Evolutionary conservation across 345 rosid species (phyloP).

Genomic region (Salix viminalis): DNA sequence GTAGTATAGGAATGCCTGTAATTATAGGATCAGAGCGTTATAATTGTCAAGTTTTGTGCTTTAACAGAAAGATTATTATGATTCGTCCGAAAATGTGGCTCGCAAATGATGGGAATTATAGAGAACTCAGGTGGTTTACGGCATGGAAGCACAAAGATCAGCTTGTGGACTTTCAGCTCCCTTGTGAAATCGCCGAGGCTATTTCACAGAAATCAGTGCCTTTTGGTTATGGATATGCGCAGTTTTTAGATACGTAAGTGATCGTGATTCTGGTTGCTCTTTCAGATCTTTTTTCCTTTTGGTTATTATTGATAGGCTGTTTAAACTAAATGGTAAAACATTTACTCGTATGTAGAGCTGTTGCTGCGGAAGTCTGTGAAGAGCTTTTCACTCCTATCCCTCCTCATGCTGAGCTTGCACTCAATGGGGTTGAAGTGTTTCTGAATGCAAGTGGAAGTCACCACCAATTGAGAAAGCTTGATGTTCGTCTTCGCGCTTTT

Average conservation of each 20-base stretch:
- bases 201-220: constrained; percentile 68
- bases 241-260: constrained; percentile 78
- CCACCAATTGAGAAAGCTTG: constrained; percentile 83
- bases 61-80: constrained; percentile 75
- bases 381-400: constrained; percentile 80
- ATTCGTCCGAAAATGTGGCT: constrained; percentile 93
- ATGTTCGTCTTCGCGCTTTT: constrained; percentile 66
- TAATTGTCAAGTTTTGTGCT: constrained; percentile 87
- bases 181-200: constrained; percentile 63
- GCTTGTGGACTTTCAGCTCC: constrained; percentile 74
- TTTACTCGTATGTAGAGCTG: constrained; percentile 49
- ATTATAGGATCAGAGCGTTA: constrained; percentile 87
- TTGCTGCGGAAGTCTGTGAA: constrained; percentile 92
- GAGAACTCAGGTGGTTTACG: constrained; percentile 90
- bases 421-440: constrained; percentile 93
- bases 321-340: neutral
- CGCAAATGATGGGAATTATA: constrained; percentile 83
- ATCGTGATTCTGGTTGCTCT: neutral
- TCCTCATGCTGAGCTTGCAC: constrained; percentile 92
- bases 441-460: constrained; percentile 98
- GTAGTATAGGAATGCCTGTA: constrained; percentile 95
- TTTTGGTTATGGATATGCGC: constrained; percentile 85
- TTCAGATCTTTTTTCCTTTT: neutral
- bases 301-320: neutral
- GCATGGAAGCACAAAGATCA: constrained; percentile 74